These are phyloP conservation scores for Podaxis rugospora DNA, from an alignment of 768 basidiomycete species.

Conservation along the genomic window DNA sequence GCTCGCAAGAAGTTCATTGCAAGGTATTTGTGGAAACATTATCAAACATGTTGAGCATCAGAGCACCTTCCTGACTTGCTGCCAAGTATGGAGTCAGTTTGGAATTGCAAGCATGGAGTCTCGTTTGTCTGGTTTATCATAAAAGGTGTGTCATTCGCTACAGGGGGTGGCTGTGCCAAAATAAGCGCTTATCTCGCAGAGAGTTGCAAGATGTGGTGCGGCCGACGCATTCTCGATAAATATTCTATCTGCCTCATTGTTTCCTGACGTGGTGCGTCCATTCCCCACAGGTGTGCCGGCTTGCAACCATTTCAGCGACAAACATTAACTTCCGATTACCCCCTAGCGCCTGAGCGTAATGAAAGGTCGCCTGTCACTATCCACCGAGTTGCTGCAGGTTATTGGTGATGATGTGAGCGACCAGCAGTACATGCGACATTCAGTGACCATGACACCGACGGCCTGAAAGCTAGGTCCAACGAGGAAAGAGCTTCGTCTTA, in stretches of 20 bases:
- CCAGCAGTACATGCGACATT: background rate
- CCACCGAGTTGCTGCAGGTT: constrained; percentile 4
- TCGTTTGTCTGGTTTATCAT: too few species aligned
- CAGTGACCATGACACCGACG: background rate
- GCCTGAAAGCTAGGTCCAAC: background rate
- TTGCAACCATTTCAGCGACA: background rate
- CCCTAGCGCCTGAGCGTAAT: background rate
- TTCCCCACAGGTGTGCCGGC: background rate
- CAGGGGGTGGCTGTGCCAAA: background rate
- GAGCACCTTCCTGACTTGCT: too few species aligned
- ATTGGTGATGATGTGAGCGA: background rate
- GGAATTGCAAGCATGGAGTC: too few species aligned
- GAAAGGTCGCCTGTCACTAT: background rate
- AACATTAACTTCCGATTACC: background rate
- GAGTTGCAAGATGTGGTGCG: background rate
- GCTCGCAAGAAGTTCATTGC: too few species aligned
- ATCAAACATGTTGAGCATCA: too few species aligned
- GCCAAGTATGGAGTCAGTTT: too few species aligned
- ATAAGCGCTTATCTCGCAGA: background rate
- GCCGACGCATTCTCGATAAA: background rate
- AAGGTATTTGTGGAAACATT: too few species aligned
- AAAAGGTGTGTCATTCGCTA: background rate
- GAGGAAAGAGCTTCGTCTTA: constrained; percentile 3
- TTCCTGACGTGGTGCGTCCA: background rate
- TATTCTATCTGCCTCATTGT: background rate